Percentiles rank a stretch among this genome's conserved stretches.
Evolutionary conservation across 345 rosid species (phyloP).

Genomic region (Eucalyptus cladocalyx): DNA sequence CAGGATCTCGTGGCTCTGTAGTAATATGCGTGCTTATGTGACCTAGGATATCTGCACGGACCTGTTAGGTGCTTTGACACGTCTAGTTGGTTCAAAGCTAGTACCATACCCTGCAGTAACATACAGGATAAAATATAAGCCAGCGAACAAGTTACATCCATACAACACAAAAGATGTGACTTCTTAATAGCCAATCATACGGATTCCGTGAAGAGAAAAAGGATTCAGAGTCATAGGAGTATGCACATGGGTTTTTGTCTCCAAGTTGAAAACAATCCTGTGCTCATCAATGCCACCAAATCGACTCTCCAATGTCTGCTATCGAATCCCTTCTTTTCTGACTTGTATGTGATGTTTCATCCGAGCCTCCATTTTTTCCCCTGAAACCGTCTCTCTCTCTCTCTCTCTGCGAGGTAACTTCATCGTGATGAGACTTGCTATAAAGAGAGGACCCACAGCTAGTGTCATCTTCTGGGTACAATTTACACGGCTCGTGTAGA

Average conservation of each 20-base stretch:
- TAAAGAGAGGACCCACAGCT: neutral
- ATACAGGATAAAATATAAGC: neutral
- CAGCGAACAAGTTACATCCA: neutral
- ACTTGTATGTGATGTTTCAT: neutral
- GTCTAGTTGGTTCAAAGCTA: neutral
- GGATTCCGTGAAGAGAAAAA: neutral
- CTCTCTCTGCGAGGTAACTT: neutral
- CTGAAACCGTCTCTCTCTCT: neutral
- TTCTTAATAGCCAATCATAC: neutral
- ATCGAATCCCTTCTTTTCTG: neutral
- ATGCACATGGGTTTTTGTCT: neutral
- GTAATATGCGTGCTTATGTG: neutral
- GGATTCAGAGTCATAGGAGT: neutral
- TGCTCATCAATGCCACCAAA: neutral
- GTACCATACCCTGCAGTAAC: neutral
- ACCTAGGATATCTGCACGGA: neutral
- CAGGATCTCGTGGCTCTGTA: neutral
- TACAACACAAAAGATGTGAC: neutral
- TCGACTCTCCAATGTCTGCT: neutral
- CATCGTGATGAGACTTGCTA: neutral
- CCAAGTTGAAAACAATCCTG: neutral
- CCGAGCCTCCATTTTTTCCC: neutral
- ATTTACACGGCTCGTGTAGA: neutral
- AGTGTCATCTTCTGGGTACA: neutral
- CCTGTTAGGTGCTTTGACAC: neutral